Evolutionary conservation across 1,284 basidiomycete species (phyloP), one percentile per base, ranked within the genome.

Genomic region (Meira nashicola): DNA sequence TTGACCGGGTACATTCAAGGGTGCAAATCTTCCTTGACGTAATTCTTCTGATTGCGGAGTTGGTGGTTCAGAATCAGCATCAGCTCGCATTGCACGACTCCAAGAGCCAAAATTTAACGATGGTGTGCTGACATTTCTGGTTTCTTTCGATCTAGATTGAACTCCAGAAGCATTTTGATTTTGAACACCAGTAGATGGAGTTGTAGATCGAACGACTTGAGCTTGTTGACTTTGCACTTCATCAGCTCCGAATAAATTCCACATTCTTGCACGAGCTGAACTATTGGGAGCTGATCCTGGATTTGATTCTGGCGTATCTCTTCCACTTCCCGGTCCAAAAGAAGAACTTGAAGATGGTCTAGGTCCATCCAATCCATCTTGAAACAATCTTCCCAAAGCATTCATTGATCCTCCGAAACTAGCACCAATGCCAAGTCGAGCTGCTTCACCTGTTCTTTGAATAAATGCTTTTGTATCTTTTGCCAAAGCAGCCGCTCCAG

Each of bases 381-480:
- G 66, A 57, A 77, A 65, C 17, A 78, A 64, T 55, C 67, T 64
- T 37, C 73, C 71, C 1, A 77, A 63, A n/a, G 70, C 71, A 1
- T 68, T 70, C 61, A 77, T 73, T 5, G 74, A 73, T 37, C 64
- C 61, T 33, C 69, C 67, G 1, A 75, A 43, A 19, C 64, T 58
- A 8, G 54, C 56, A 9, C 59, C 43, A 21, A 69, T 28, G 9
- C 76, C 73, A 0, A 62, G 62, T 11, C 73, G 65, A 9, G 76
- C 76, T 9, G 74, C 76, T 54, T 78, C 76, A 17, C 76, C 70
- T 15, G 76, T 78, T 17, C 76, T 67, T 46, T 71, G 63, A 55
- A 78, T 65, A 57, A 78, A 78, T 8, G 68, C 68, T 8, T 68
- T 68, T 8, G 75, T 77, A 41, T 78, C 76, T 44, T 78, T 73